Conservation (phyloP, 441 rosid species). For the Pelargonium myrrhifolium region DNA sequence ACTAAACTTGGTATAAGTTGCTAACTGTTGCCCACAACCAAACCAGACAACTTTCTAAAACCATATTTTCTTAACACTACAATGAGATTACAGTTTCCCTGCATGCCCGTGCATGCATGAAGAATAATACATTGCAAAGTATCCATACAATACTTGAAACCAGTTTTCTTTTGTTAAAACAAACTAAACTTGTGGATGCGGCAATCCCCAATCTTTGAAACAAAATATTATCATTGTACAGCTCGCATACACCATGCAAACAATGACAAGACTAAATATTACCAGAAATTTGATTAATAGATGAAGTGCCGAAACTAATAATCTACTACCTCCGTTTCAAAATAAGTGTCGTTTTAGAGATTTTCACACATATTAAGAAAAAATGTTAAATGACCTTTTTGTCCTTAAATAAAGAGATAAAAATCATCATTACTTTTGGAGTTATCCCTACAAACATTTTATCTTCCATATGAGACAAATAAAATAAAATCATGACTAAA, state of each 20-base stretch:
- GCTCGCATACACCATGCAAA: not conserved
- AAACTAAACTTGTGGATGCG: not conserved
- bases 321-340: no score
- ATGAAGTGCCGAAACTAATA: not conserved
- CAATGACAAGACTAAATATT: not conserved
- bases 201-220: not conserved
- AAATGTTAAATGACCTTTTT: no score
- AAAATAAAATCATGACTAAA: no score
- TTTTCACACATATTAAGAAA: no score
- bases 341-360: no score
- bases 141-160: not conserved
- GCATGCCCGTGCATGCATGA: no score
- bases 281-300: not conserved
- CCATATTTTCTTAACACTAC: not conserved
- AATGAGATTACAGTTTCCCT: not conserved
- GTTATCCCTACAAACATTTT: no score
- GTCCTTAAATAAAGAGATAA: no score
- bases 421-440: no score
- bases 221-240: not conserved
- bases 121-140: not conserved
- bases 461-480: no score
- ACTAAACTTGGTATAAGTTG: not conserved
- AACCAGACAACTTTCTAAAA: not conserved
- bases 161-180: not conserved
- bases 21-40: not conserved